These are phyloP conservation scores for Linum tenue DNA, from an alignment of 345 rosid genomes.

Conservation along the genomic window DNA sequence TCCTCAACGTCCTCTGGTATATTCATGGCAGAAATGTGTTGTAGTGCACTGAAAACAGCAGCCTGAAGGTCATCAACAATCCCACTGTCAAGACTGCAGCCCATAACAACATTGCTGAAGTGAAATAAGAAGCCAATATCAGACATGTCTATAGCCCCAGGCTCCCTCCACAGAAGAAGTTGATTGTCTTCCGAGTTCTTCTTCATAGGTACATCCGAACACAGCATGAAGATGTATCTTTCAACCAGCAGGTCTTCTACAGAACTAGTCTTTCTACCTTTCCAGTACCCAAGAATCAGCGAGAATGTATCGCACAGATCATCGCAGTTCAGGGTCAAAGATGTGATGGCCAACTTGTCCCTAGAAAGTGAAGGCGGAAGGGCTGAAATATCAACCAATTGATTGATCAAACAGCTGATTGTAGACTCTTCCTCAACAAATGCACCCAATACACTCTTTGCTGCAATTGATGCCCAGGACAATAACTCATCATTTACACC, in stretches of 20 bases:
- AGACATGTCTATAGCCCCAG: constrained; percentile 35
- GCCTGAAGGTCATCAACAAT: constrained; percentile 32
- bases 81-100: constrained; percentile 32
- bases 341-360: constrained; percentile 40
- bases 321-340: constrained; percentile 42
- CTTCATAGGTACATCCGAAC: constrained; percentile 60
- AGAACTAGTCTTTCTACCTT: constrained; percentile 49
- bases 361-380: constrained; percentile 45
- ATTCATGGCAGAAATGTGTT: constrained; percentile 31
- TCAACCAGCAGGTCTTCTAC: constrained; percentile 82
- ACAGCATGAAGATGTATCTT: constrained; percentile 75
- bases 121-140: constrained; percentile 38
- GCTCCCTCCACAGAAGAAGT: constrained; percentile 31
- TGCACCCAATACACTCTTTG: constrained; percentile 40
- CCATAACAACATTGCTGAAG: constrained; percentile 49
- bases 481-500: constrained; percentile 42
- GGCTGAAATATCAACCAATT: constrained; percentile 57
- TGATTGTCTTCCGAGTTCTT: constrained; percentile 27
- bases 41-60: constrained; percentile 39
- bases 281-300: constrained; percentile 65
- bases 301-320: constrained; percentile 48
- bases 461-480: constrained; percentile 58
- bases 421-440: constrained; percentile 53
- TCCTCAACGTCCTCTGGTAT: constrained; percentile 39
- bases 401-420: constrained; percentile 40